phyloP scores from a whole-genome alignment of 257 asterid genomes.

The Solanum neorickii region DNA sequence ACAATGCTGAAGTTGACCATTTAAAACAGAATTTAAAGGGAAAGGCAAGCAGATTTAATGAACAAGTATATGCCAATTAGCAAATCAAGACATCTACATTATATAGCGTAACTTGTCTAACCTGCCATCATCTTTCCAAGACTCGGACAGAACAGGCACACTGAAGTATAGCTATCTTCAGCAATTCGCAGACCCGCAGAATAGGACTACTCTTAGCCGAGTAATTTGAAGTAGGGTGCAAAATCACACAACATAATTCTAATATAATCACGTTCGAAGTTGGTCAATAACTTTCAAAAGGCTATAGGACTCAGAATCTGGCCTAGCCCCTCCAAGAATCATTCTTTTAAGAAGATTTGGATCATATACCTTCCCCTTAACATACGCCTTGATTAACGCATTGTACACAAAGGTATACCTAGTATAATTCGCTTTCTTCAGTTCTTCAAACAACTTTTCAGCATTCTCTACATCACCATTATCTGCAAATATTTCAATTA shows the following conservation, averaged over 20 bases:
- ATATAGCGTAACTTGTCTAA: neutral
- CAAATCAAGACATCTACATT: neutral
- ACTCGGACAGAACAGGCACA: neutral
- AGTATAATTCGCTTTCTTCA: constrained; percentile 48
- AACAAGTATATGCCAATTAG: neutral
- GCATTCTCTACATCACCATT: constrained; percentile 52
- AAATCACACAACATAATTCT: neutral
- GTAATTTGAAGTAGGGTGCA: neutral
- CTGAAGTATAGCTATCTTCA: neutral
- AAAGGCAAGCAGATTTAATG: neutral
- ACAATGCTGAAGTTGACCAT: neutral
- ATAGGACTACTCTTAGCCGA: neutral
- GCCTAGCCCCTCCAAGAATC: constrained; percentile 87
- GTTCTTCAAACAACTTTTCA: constrained; percentile 63
- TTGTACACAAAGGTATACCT: constrained; percentile 80
- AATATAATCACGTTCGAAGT: constrained; percentile 17
- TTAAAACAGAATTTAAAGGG: neutral
- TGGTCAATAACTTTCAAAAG: constrained; percentile 63
- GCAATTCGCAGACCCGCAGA: neutral
- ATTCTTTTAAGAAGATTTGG: constrained; percentile 73
- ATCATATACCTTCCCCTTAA: constrained; percentile 66
- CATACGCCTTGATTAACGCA: constrained; percentile 63
- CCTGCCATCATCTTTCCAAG: neutral
- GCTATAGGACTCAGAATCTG: constrained; percentile 88
- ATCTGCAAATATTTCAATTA: constrained; percentile 47